A percentile compares a stretch with the other conserved stretches of the same genome.
These are phyloP conservation scores for Pichia sp. DNA, from an alignment of 1,139 yeast genomes.

Conservation along the genomic window DNA sequence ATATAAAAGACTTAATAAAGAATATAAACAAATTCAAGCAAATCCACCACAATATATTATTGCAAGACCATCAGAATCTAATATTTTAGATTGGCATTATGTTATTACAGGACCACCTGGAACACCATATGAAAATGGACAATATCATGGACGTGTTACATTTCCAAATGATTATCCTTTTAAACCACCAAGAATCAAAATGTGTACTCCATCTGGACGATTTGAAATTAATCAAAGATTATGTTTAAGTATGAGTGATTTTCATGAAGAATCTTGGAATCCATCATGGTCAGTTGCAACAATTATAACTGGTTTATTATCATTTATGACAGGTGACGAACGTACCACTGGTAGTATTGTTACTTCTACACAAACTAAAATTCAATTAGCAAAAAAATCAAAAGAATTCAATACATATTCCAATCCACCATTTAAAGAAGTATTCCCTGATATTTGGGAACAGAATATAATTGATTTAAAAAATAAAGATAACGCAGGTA, in stretches of 20 bases:
- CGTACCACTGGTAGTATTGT: constrained; percentile 53
- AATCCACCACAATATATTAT: constrained; percentile 76
- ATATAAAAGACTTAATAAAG: constrained; percentile 56
- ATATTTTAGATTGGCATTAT: constrained; percentile 75
- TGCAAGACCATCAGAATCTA: constrained; percentile 80
- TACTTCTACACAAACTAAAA: constrained; percentile 44
- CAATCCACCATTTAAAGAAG: constrained; percentile 48
- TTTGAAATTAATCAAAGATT: constrained; percentile 71
- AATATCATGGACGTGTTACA: constrained; percentile 78
- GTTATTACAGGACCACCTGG: constrained; percentile 76
- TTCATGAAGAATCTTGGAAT: constrained; percentile 91
- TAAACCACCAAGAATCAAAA: constrained; percentile 85
- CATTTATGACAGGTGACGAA: constrained; percentile 72
- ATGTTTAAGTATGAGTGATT: constrained; percentile 85
- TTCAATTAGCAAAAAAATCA: constrained; percentile 45
- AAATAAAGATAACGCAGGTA: not conserved
- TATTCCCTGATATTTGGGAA: constrained; percentile 64
- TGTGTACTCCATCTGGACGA: constrained; percentile 80
- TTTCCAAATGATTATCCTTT: constrained; percentile 88
- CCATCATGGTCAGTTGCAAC: constrained; percentile 94
- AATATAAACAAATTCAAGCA: constrained; percentile 65
- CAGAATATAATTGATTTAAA: constrained; percentile 34
- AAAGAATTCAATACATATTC: constrained; percentile 54
- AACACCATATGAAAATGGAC: constrained; percentile 77
- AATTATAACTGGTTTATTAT: constrained; percentile 72